Evolutionary conservation across 2,329 filamentous ascomycete species (phyloP).

Genomic region (Hypoxylon sp.): DNA sequence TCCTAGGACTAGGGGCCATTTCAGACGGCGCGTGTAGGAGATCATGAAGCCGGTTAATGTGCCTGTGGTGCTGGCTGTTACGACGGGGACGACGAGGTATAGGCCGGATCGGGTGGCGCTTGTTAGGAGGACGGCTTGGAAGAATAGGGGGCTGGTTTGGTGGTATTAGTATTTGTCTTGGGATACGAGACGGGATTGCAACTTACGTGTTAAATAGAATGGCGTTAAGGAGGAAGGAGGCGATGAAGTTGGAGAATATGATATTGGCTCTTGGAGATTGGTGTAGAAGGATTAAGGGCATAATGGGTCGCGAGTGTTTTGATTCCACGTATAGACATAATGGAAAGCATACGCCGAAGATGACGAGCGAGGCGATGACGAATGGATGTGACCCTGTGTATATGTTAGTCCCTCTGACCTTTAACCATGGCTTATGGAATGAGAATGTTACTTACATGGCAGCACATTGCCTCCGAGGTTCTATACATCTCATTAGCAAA

Average conservation of each 20-base stretch:
- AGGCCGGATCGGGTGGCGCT: constrained; percentile 76
- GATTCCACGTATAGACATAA: constrained; percentile 63
- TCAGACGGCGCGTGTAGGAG: constrained; percentile 65
- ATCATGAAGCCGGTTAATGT: constrained; percentile 69
- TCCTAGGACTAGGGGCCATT: constrained; percentile 66
- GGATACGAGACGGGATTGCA: neutral
- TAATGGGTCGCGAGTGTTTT: constrained; percentile 62
- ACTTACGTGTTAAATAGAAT: constrained; percentile 67
- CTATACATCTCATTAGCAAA: constrained; percentile 43
- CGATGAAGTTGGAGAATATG: constrained; percentile 64
- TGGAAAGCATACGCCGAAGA: constrained; percentile 59
- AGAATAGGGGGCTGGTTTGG: constrained; percentile 71
- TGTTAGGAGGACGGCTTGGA: constrained; percentile 76
- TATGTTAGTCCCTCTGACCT: constrained; percentile 7
- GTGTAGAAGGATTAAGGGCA: constrained; percentile 64
- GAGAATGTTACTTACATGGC: constrained; percentile 55
- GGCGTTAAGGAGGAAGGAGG: constrained; percentile 61
- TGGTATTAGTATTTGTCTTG: no score
- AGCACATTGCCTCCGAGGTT: constrained; percentile 71
- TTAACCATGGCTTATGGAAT: neutral
- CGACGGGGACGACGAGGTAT: constrained; percentile 70
- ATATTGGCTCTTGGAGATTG: constrained; percentile 63
- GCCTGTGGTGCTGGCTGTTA: constrained; percentile 63
- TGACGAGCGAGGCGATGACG: constrained; percentile 59
- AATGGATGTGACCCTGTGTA: constrained; percentile 64